phyloP scores from a whole-genome alignment of 2,329 filamentous ascomycete species.

The Phialemoniopsis sp. region DNA sequence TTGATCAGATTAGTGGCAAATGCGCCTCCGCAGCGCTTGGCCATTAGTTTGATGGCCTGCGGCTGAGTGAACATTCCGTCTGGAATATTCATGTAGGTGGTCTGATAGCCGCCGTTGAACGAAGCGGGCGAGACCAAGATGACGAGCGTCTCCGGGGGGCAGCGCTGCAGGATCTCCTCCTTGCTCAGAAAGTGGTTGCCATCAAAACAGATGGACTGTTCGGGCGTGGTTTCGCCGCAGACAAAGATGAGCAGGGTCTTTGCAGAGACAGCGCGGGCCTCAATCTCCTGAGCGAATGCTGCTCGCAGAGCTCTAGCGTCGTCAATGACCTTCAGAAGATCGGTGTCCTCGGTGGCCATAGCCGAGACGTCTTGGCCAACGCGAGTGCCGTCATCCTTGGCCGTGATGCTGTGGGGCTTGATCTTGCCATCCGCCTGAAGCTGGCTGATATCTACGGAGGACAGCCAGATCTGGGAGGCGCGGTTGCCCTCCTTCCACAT shows the following conservation, averaged over 20 bases:
- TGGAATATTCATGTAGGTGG: neutral
- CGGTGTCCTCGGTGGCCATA: neutral
- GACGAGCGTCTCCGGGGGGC: neutral
- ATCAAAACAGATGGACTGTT: neutral
- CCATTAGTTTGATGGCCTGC: neutral
- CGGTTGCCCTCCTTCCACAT: neutral
- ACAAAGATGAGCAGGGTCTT: neutral
- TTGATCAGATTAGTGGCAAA: neutral
- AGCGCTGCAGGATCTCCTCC: neutral
- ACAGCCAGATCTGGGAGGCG: neutral
- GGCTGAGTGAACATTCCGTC: neutral
- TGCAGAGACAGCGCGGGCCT: neutral
- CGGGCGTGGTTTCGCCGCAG: neutral
- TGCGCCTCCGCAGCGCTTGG: neutral
- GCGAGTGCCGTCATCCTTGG: too few species aligned
- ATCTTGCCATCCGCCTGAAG: too few species aligned
- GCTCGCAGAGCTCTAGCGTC: neutral
- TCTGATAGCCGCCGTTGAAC: conserved; percentile 24
- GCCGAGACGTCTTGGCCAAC: too few species aligned
- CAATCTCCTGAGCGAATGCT: neutral
- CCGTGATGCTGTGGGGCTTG: too few species aligned
- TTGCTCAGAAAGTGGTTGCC: neutral
- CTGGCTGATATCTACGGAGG: neutral
- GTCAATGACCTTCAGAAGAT: neutral
- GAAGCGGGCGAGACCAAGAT: neutral